Conservation (phyloP, 164 flowering plant genomes). For the Piper longum region DNA sequence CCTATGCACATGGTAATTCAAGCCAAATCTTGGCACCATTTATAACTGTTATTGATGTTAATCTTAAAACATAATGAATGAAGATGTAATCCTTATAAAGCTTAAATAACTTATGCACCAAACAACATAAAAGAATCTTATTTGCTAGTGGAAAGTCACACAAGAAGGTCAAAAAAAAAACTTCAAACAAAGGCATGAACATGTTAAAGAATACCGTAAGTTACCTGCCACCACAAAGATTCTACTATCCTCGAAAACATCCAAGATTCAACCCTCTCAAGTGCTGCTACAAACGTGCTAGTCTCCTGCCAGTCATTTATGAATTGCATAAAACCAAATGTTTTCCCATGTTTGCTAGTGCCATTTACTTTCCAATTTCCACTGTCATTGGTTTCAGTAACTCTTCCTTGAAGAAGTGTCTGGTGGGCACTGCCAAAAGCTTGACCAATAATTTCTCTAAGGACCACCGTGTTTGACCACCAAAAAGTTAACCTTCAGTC, state of each 20-base stretch:
- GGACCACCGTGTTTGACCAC: slow-evolving; percentile 81
- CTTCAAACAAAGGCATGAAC: neutral
- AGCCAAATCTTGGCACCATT: too few species aligned
- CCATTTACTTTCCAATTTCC: slow-evolving; percentile 34
- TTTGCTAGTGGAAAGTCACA: too few species aligned
- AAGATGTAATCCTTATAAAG: too few species aligned
- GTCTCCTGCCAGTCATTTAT: slow-evolving; percentile 91
- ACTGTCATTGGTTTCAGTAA: slow-evolving; percentile 32
- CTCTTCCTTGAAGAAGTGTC: slow-evolving; percentile 22
- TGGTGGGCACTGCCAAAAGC: slow-evolving; percentile 56
- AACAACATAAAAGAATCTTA: too few species aligned
- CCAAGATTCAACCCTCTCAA: slow-evolving; percentile 88
- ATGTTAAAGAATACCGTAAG: neutral
- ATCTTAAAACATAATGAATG: too few species aligned
- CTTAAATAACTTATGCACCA: too few species aligned
- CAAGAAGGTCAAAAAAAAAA: too few species aligned
- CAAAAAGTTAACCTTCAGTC: slow-evolving; percentile 76
- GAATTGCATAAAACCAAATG: slow-evolving; percentile 28
- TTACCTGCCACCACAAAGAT: slow-evolving; percentile 99
- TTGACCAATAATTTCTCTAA: slow-evolving; percentile 74
- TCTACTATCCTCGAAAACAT: slow-evolving; percentile 89
- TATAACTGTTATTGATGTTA: too few species aligned
- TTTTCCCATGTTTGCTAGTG: slow-evolving; percentile 33
- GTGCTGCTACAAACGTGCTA: slow-evolving; percentile 58
- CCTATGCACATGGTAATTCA: too few species aligned